Base-by-base conservation (phyloP, 192 early-diverging fungal species). In the Geranomyces variabilis region DNA sequence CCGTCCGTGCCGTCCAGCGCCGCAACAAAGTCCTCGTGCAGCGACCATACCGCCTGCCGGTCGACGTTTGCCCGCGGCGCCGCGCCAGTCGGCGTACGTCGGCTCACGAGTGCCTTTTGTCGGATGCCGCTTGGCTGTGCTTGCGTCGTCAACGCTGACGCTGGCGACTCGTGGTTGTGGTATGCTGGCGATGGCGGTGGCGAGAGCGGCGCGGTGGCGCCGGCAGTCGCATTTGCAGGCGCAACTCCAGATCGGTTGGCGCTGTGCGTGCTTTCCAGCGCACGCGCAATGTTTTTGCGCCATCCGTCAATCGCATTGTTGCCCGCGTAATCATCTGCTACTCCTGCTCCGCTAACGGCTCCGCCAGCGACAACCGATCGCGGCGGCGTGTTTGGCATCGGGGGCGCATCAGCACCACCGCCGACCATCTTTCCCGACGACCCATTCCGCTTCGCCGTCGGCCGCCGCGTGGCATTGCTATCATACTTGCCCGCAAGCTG, bases 231-330 rank as follows among this genome's bases (percentile, higher is more conserved):
- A 26, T 17, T 10, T 13, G 19, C 19, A 47, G 10, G 10, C 19
- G 46, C 19, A 26, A 3, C n/a, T 7, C 4, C 51, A 53, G 51
- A 19, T 7, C 17, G 30, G 7, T 26, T 24, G 3, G 31, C 22
- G 6, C 22, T 60, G 28, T 17, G 14, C 22, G 58, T 60, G 30
- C 22, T 26, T 29, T 60, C 58, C 28, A 60, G 17, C 1, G 58
- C 58, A 33, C 58, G 58, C 28, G 58, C 58, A 33, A 60, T 60
- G 58, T 60, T 60, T 19, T 29, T 19, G 28, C 58, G 58, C 58
- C 58, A 60, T 19, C 28, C 22, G 30, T 60, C 58, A 29, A 33
- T 60, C 17, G 58, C 30, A 26, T n/a, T 53, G 51, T n/a, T n/a
- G 7, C 24, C 51, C 36, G 36, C 36, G 10, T 41, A 41, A 3